A percentile compares a stretch with the other conserved stretches of the same genome.
These are phyloP conservation scores for Melaleuca alternifolia DNA, from an alignment of 345 rosid genomes.

Conservation along the genomic window DNA sequence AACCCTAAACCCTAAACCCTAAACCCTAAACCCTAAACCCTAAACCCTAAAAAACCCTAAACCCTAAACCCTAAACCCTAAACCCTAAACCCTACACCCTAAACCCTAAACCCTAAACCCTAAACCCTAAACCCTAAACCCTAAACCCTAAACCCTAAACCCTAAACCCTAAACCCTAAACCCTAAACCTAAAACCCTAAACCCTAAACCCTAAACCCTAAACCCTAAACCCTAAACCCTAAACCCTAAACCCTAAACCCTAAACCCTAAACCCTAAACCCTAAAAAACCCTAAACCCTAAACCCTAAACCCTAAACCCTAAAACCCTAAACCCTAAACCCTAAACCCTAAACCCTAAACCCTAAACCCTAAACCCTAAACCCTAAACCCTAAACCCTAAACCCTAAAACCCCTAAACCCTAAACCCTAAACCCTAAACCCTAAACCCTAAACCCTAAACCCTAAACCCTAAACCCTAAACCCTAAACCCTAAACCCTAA, in stretches of 20 bases:
- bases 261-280: neutral
- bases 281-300: neutral
- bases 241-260: neutral
- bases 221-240: constrained; percentile 1
- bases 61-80: neutral
- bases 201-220: constrained; percentile 1
- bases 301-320: constrained; percentile 1
- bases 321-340: neutral
- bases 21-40: neutral
- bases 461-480: neutral
- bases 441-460: constrained; percentile 2
- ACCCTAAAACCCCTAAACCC: neutral
- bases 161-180: neutral
- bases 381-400: neutral
- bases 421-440: constrained; percentile 1
- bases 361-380: neutral
- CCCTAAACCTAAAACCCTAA: neutral
- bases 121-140: neutral
- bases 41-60: neutral
- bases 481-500: neutral
- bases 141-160: constrained; percentile 2
- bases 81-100: neutral
- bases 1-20: neutral
- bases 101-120: neutral
- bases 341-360: neutral